Percentiles rank a stretch among this genome's conserved stretches.
phyloP scores from a whole-genome alignment of 352 stramenopile genomes.

The Pythium rishiriense region DNA sequence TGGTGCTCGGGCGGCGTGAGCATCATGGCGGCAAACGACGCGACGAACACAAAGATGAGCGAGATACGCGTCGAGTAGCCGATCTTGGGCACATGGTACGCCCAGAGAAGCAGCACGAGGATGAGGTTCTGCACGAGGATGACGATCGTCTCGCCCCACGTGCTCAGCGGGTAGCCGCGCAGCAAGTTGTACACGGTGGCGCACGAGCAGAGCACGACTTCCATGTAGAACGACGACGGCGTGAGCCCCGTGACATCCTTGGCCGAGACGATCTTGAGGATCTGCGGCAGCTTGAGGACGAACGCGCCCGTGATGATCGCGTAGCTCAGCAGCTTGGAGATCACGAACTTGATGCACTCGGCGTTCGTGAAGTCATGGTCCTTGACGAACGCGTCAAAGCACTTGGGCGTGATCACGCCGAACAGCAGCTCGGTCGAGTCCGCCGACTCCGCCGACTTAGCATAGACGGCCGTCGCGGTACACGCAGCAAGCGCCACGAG shows the following conservation, averaged over 20 bases:
- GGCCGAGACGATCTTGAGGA: conserved; percentile 84
- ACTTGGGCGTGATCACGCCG: conserved; percentile 71
- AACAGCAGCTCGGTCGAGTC: conserved; percentile 49
- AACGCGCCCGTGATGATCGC: conserved; percentile 84
- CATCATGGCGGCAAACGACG: conserved; percentile 52
- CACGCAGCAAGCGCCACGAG: conserved; percentile 6
- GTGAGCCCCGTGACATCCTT: conserved; percentile 85
- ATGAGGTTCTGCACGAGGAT: conserved; percentile 87
- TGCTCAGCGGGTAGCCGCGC: conserved; percentile 80
- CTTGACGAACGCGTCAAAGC: conserved; percentile 80
- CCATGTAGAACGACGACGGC: conserved; percentile 88
- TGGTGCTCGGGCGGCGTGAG: conserved; percentile 70
- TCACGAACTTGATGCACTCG: conserved; percentile 77
- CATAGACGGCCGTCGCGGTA: background rate
- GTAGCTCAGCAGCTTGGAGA: conserved; percentile 86
- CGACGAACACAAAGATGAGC: conserved; percentile 51
- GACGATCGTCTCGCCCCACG: conserved; percentile 84
- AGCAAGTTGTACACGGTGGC: conserved; percentile 85
- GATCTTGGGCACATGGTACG: conserved; percentile 65
- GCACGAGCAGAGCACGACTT: conserved; percentile 82
- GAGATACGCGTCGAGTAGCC: conserved; percentile 43
- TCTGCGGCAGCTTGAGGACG: conserved; percentile 89
- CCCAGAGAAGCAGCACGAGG: conserved; percentile 81
- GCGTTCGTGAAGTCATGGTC: conserved; percentile 84
- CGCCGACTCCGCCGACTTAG: conserved; percentile 5